phyloP scores from a whole-genome alignment of 345 rosid genomes.

The Citrus australasica region DNA sequence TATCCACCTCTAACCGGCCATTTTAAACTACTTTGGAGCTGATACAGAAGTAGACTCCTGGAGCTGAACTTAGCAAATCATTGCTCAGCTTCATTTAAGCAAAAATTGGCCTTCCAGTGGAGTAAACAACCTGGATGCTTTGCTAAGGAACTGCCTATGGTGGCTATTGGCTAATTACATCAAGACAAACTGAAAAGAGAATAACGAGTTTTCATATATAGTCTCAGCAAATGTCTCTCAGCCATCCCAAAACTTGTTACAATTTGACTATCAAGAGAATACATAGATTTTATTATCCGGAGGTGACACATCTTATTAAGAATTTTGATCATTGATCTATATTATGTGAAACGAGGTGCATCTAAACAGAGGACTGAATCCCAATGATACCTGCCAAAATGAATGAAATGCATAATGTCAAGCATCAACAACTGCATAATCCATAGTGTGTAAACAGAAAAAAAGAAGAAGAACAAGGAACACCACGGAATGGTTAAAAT shows the following conservation, averaged over 20 bases:
- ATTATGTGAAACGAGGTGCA: neutral
- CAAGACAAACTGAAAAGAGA: neutral
- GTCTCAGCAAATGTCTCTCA: neutral
- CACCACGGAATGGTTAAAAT: neutral
- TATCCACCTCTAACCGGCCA: neutral
- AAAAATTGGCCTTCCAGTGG: neutral
- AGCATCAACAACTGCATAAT: neutral
- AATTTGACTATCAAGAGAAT: neutral
- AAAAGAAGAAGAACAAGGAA: neutral
- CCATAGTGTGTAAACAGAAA: neutral
- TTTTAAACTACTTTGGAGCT: neutral
- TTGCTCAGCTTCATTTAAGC: neutral
- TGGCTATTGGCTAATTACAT: neutral
- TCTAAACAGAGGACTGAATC: conserved; percentile 64
- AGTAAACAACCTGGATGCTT: neutral
- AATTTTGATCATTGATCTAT: neutral
- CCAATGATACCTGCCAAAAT: conserved; percentile 73
- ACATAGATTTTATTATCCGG: neutral
- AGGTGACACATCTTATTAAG: neutral
- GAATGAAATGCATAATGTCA: conserved; percentile 9
- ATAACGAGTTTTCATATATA: neutral
- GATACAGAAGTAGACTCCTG: neutral
- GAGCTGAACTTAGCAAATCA: neutral
- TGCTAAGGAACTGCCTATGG: no score
- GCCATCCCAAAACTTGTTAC: neutral